Evolutionary conservation across 805 yeast genomes (phyloP).

Genomic region (Candida maesae): DNA sequence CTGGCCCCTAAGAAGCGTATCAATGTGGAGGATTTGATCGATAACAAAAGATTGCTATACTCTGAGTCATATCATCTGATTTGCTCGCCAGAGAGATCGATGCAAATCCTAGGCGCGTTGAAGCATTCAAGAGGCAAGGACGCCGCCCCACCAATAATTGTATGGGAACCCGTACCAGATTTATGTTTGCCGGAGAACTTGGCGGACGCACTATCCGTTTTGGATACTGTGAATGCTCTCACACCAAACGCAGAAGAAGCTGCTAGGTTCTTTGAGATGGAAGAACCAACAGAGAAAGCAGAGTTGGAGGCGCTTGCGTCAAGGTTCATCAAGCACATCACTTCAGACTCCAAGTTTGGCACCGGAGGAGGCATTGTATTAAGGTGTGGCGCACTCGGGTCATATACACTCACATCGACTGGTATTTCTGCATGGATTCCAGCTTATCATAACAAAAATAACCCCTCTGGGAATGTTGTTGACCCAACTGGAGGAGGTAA

Average conservation of each 20-base stretch:
- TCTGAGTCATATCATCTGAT: conserved; percentile 63
- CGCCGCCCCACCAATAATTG: conserved; percentile 34
- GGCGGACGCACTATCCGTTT: conserved; percentile 32
- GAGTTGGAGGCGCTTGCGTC: conserved; percentile 43
- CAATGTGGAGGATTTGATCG: conserved; percentile 48
- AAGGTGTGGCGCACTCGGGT: conserved; percentile 76
- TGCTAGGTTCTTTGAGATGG: conserved; percentile 51
- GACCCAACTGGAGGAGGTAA: conserved; percentile 98
- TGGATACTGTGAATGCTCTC: conserved; percentile 51
- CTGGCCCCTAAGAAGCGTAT: conserved; percentile 58
- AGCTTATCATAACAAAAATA: conserved; percentile 59
- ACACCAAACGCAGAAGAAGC: conserved; percentile 89
- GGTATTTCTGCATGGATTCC: conserved; percentile 48
- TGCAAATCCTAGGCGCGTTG: conserved; percentile 40
- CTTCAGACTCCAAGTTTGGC: conserved; percentile 27
- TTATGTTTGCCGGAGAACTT: conserved; percentile 55
- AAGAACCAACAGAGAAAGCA: conserved; percentile 36
- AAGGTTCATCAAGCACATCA: conserved; percentile 39
- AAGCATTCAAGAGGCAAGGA: conserved; percentile 9
- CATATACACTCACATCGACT: conserved; percentile 40
- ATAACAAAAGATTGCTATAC: conserved; percentile 33
- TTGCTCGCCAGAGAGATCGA: conserved; percentile 64
- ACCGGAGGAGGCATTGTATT: conserved; percentile 50
- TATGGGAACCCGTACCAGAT: conserved; percentile 89
- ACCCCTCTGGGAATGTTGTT: conserved; percentile 41